Conservation (phyloP, 352 stramenopile species). For the Phytophthora meadii region DNA sequence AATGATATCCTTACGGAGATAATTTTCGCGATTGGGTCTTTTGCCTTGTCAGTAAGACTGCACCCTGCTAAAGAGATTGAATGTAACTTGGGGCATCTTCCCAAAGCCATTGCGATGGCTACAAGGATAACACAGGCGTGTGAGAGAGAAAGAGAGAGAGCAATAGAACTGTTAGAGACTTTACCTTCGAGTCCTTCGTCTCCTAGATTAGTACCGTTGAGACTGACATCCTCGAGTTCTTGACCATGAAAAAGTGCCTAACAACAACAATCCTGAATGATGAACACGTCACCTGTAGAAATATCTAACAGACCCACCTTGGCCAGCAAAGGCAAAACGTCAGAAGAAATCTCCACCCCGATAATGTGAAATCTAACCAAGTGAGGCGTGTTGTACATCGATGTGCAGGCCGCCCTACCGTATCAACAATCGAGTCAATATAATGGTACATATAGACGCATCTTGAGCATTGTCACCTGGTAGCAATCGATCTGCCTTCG, state of each 20-base stretch:
- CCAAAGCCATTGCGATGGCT: slow-evolving; percentile 51
- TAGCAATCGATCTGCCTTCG: slow-evolving; percentile 33
- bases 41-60: slow-evolving; percentile 57
- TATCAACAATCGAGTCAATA: neutral
- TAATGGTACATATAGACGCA: neutral
- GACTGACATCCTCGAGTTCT: slow-evolving; percentile 35
- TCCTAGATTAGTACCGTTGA: slow-evolving; percentile 30
- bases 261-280: neutral
- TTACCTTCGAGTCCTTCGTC: slow-evolving; percentile 37
- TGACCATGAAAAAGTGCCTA: slow-evolving; percentile 43
- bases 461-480: slow-evolving; percentile 32
- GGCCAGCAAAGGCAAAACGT: slow-evolving; percentile 30
- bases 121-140: neutral
- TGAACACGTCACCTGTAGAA: neutral
- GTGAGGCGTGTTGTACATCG: slow-evolving; percentile 36
- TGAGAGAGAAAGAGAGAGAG: neutral
- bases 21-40: slow-evolving; percentile 63
- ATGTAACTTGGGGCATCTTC: slow-evolving; percentile 46
- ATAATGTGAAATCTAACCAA: slow-evolving; percentile 48
- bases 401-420: slow-evolving; percentile 33
- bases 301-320: slow-evolving; percentile 30
- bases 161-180: neutral
- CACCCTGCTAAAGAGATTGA: slow-evolving; percentile 56
- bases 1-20: slow-evolving; percentile 43
- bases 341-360: slow-evolving; percentile 35